Percentiles rank a stretch among this genome's conserved stretches.
These are phyloP conservation scores for Lichtheimia hyalospora DNA, from an alignment of 371 early-diverging fungal species.

Conservation along the genomic window DNA sequence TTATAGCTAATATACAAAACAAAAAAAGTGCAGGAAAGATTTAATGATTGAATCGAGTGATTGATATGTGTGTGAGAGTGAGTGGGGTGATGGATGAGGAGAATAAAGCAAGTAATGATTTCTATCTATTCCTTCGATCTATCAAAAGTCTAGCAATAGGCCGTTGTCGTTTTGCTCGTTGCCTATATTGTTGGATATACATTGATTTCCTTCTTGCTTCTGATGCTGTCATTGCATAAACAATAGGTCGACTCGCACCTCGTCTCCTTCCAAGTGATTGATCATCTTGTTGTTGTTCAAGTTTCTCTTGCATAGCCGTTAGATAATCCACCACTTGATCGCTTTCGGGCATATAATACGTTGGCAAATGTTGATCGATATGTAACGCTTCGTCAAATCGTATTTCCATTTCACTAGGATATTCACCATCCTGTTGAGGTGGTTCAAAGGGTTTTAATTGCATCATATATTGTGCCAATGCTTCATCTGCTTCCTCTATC, in stretches of 20 bases:
- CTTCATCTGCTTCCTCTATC: conserved; percentile 25
- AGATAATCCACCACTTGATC: conserved; percentile 41
- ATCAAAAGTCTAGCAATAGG: conserved; percentile 5
- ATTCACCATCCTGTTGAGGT: conserved; percentile 13
- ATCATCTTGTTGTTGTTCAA: conserved; percentile 3
- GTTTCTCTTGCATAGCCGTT: conserved; percentile 28
- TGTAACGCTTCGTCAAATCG: conserved; percentile 3
- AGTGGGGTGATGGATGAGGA: too few relatives aligned
- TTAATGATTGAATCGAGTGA: too few relatives aligned
- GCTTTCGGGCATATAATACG: conserved; percentile 47
- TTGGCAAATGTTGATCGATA: conserved; percentile 23
- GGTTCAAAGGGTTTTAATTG: conserved; percentile 33
- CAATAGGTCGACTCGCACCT: conserved; percentile 3
- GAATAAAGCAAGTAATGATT: too few relatives aligned
- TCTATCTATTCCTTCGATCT: conserved; percentile 7
- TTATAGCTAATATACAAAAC: too few relatives aligned
- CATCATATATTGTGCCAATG: conserved; percentile 31
- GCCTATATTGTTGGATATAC: conserved; percentile 8
- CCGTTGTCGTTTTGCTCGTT: conserved; percentile 12
- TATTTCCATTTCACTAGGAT: neutral
- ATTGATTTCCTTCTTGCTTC: conserved; percentile 9
- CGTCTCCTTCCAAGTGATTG: conserved; percentile 10
- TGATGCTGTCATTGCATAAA: conserved; percentile 1
- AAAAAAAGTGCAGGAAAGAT: too few relatives aligned
- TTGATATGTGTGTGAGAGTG: too few relatives aligned